Base-by-base conservation (phyloP, 1,284 basidiomycete species). In the Fereydounia khargensis region DNA sequence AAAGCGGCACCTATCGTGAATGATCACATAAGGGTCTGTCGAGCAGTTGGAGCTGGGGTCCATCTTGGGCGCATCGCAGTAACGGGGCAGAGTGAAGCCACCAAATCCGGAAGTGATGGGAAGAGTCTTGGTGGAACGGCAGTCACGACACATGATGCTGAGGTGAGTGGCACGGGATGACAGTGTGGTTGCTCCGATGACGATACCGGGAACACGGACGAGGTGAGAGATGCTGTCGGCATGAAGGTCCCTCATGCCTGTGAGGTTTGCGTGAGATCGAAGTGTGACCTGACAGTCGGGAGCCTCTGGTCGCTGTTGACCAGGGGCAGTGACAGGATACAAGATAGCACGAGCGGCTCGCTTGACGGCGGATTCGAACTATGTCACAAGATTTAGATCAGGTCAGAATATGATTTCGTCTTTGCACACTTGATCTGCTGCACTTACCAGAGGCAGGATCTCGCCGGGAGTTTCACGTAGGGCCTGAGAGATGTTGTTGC, bases 141-240 rank as follows among this genome's bases (percentile, higher is more conserved):
- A 99, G 3, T 86, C 84, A 52, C 91, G 88, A 78, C 95, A 99
- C 77, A 91, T 89, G 21, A 99, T 82, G 67, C 89, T 86, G 10
- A 99, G 82, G 62, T 88, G 88, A 11, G 90, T 94, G 9, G 94
- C 91, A 21, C 94, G 85, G 2, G 92, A 91, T 0, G 91, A 88
- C 18, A 97, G 83, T 8, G 92, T 87, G 4, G 92, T 95, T 0
- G 95, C 88, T 28, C 92, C 94, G 74, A 98, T 96, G 73, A 99
- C 91, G 69, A 99, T 99, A 24, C 95, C 95, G 1, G 95, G 95
- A 32, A 98, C 84, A 54, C 95, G 87, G 25, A 98, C 94, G 32
- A 99, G 85, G 68, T 89, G 91, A 69, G 92, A 91, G 81, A 97
- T 88, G 21, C 87, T 91, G 65, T 92, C 84, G 4, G 95, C 94